Evolutionary conservation across 768 basidiomycete species (phyloP), one percentile per base, ranked within the genome.

Genomic region (Pleurotus sapidus): DNA sequence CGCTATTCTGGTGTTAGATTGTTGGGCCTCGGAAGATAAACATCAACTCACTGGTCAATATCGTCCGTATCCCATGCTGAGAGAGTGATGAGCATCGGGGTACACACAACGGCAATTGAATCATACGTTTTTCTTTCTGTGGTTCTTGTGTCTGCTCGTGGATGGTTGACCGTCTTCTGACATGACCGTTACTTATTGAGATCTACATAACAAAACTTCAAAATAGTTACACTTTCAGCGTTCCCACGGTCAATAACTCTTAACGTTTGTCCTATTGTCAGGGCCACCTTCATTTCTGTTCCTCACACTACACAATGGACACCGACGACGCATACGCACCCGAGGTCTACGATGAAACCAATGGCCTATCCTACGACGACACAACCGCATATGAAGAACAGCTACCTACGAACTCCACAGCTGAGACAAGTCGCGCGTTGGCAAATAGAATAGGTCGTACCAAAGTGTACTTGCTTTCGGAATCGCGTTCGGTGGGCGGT

Each of bases 61-160:
- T 97, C 96, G 70, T 98, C 95, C 45, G 95, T 98, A 68, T 98
- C 96, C 96, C 96, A 98, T 67, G 95, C 96, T 98, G 58, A 60
- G 38, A 60, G 51, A 23, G 56, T 63, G 39, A 66, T 58, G 14
- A 55, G 7, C 24, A 3, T 9, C 17, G 3, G 27, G 38, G n/a
- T 20, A 34, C 14, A 34, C 14, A n/a, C 45, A 48, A 42, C 6
- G 2, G 8, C 23, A 23, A 40, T 8, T 17, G 18, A 1, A 27
- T 74, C 93, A 68, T 67, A 96, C 95, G 95, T 74, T 98, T 98
- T 6, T 97, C 95, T 69, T 97, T 60, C 95, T 81, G 70, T 93
- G 89, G 46, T 84, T 77, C 75, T 93, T 95, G 76, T 94, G 95
- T 72, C 95, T 94, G 72, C 80, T 92, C 39, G 84, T 6, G 3